Percentiles rank a stretch among this genome's conserved stretches.
Evolutionary conservation across 1,139 yeast genomes (phyloP).

Genomic region (Geotrichum siamense): DNA sequence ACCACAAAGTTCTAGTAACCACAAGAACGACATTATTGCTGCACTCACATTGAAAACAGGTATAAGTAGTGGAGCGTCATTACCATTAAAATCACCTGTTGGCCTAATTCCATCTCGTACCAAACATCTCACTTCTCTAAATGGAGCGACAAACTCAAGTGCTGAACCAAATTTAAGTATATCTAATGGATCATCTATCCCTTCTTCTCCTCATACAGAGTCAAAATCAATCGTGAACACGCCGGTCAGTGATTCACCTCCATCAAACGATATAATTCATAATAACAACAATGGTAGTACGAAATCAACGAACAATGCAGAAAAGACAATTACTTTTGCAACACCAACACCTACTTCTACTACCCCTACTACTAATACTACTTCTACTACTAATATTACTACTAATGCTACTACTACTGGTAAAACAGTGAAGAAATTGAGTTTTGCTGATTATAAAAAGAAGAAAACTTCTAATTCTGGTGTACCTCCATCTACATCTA

Average conservation of each 20-base stretch:
- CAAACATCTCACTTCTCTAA: conserved; percentile 4
- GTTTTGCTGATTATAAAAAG: conserved; percentile 77
- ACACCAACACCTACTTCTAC: conserved; percentile 2
- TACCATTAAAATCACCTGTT: conserved; percentile 2
- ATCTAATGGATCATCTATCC: conserved; percentile 9
- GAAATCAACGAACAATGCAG: neutral
- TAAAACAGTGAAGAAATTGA: conserved; percentile 53
- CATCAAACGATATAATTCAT: conserved; percentile 3
- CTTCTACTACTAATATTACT: neutral
- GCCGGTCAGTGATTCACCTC: conserved; percentile 12
- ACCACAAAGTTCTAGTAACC: neutral
- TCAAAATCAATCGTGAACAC: conserved; percentile 11
- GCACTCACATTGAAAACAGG: neutral
- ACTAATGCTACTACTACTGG: conserved; percentile 27
- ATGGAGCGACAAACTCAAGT: conserved; percentile 5
- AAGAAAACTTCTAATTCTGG: conserved; percentile 40
- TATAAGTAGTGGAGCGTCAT: conserved; percentile 2
- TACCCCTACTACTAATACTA: neutral
- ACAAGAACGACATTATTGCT: neutral
- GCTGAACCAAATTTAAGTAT: neutral
- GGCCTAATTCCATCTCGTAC: conserved; percentile 4
- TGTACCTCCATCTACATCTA: neutral
- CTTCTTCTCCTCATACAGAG: conserved; percentile 8
- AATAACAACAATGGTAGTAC: neutral
- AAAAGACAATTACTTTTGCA: neutral